Evolutionary conservation across 768 basidiomycete species (phyloP).

Genomic region (Collybia mongolica): DNA sequence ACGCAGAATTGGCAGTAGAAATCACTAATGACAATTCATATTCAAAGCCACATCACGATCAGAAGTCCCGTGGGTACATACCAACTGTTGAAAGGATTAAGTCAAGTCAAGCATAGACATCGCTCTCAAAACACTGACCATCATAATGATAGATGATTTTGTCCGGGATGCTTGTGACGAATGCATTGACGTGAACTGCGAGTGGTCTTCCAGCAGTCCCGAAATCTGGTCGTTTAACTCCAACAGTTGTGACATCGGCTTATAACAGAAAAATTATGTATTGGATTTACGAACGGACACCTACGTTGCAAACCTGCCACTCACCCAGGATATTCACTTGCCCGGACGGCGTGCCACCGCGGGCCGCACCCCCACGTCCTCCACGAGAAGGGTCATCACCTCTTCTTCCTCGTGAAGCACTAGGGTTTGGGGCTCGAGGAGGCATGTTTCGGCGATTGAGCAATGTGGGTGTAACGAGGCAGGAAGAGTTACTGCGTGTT

Average conservation of each 20-base stretch:
- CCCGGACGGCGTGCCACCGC: slow-evolving; percentile 24
- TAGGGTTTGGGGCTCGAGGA: slow-evolving; percentile 15
- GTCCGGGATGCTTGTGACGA: slow-evolving; percentile 12
- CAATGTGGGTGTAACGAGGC: neutral
- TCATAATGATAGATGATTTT: slow-evolving; percentile 19
- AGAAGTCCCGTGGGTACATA: slow-evolving; percentile 1
- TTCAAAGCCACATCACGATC: too few relatives aligned
- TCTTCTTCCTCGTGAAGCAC: slow-evolving; percentile 19
- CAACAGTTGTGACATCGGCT: slow-evolving; percentile 26
- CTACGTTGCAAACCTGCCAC: slow-evolving; percentile 9
- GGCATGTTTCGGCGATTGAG: slow-evolving; percentile 13
- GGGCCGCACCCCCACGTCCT: slow-evolving; percentile 26
- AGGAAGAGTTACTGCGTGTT: too few relatives aligned
- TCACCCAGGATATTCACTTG: slow-evolving; percentile 30
- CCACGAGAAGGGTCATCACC: slow-evolving; percentile 11
- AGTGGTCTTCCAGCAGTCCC: slow-evolving; percentile 28
- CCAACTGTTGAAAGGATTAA: slow-evolving; percentile 12
- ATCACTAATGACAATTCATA: too few relatives aligned
- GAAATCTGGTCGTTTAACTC: slow-evolving; percentile 31
- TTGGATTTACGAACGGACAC: slow-evolving; percentile 2
- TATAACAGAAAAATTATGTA: slow-evolving; percentile 17
- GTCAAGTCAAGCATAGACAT: neutral
- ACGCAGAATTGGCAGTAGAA: neutral
- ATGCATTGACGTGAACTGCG: slow-evolving; percentile 20
- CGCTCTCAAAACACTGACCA: slow-evolving; percentile 9